phyloP scores from a whole-genome alignment of 257 asterid species.

The Craterostigma plantagineum region DNA sequence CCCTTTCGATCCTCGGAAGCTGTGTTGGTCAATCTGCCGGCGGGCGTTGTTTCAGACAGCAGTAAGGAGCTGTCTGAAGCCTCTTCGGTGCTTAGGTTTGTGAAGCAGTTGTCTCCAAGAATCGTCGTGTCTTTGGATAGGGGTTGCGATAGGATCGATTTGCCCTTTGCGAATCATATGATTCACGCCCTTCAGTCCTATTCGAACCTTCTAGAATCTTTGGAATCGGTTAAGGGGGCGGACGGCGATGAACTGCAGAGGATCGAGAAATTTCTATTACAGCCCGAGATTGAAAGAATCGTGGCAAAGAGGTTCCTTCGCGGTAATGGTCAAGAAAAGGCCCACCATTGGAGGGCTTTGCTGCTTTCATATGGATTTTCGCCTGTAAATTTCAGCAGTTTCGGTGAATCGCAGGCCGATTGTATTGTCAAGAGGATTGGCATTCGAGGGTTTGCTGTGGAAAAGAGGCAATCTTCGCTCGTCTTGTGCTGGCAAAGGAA shows the following conservation, averaged over 20 bases:
- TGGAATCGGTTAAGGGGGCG: slow-evolving; percentile 73
- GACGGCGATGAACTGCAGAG: slow-evolving; percentile 59
- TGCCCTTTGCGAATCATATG: slow-evolving; percentile 66
- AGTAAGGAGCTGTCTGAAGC: no score
- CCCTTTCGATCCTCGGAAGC: slow-evolving; percentile 29
- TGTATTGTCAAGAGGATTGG: slow-evolving; percentile 81
- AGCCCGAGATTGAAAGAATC: slow-evolving; percentile 59
- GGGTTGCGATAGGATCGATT: slow-evolving; percentile 81
- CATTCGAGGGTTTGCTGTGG: slow-evolving; percentile 78
- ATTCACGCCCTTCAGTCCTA: slow-evolving; percentile 71
- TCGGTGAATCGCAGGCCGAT: slow-evolving; percentile 85
- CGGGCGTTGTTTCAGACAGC: slow-evolving; percentile 29
- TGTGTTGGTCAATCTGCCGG: slow-evolving; percentile 64
- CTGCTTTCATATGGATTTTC: slow-evolving; percentile 66
- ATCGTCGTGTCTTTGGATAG: slow-evolving; percentile 76
- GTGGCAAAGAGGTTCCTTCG: slow-evolving; percentile 28
- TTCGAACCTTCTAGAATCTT: slow-evolving; percentile 64
- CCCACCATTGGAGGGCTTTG: slow-evolving; percentile 78
- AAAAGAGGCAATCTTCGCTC: slow-evolving; percentile 81
- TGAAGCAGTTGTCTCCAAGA: slow-evolving; percentile 64
- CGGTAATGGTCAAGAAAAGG: slow-evolving; percentile 59
- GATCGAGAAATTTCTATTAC: slow-evolving; percentile 75
- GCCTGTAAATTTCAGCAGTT: slow-evolving; percentile 56
- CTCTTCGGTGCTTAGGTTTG: slow-evolving; percentile 51
- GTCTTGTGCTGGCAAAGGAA: slow-evolving; percentile 92